phyloP scores from a whole-genome alignment of 257 asterid species.

The Salvia rosmarinus region DNA sequence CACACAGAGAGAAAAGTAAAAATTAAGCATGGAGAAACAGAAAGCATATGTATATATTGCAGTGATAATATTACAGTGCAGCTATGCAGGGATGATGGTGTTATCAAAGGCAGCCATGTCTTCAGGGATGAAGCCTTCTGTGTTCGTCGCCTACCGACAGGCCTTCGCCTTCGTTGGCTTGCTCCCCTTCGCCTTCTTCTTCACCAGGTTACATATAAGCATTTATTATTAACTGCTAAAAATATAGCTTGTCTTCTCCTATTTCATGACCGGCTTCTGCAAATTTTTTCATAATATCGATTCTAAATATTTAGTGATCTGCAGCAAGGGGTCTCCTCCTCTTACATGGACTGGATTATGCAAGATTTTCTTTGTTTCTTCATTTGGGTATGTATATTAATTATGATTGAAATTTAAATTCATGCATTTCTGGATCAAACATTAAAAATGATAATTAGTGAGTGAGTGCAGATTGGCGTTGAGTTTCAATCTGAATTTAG shows the following conservation, averaged over 20 bases:
- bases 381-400: conserved; percentile 11
- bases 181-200: conserved; percentile 21
- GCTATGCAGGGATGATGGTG: conserved; percentile 24
- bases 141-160: conserved; percentile 23
- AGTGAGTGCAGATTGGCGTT: conserved; percentile 11
- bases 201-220: conserved; percentile 20
- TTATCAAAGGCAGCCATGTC: conserved; percentile 18
- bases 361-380: conserved; percentile 27
- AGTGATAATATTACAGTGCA: background rate
- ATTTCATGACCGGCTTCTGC: no score
- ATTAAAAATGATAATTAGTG: no score
- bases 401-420: no score
- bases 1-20: no score
- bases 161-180: conserved; percentile 12
- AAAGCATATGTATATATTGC: background rate
- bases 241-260: no score
- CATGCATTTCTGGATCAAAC: no score
- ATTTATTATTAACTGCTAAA: no score
- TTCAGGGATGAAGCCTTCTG: conserved; percentile 23
- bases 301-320: no score
- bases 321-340: conserved; percentile 10
- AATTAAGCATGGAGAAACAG: no score
- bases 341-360: conserved; percentile 16
- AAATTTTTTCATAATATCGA: no score
- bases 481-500: conserved; percentile 45